Percentiles rank a stretch among this genome's conserved stretches.
Conservation (phyloP, 768 basidiomycete genomes). For the Suillus cothurnatus region DNA sequence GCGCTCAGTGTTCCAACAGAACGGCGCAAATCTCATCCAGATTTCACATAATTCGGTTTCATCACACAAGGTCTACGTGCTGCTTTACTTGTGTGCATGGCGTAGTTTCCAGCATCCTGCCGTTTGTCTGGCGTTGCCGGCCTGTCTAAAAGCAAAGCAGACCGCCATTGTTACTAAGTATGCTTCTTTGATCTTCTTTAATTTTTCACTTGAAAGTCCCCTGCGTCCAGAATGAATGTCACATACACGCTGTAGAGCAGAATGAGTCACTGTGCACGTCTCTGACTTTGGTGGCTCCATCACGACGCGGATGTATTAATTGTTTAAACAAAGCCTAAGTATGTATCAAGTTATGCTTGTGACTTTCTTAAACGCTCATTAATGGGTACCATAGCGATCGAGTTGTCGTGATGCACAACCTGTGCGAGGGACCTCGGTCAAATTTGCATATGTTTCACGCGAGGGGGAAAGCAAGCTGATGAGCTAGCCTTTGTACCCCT, state of each 20-base stretch:
- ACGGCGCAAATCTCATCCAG: neutral
- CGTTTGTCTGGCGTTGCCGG: neutral
- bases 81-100: neutral
- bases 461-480: neutral
- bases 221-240: neutral
- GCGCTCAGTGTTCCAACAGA: neutral
- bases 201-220: slow-evolving; percentile 1
- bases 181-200: slow-evolving; percentile 8
- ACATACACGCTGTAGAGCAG: neutral
- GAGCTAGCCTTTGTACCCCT: neutral
- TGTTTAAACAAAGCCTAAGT: slow-evolving; percentile 4
- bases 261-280: neutral
- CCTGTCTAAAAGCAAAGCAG: slow-evolving; percentile 4
- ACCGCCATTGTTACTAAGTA: neutral
- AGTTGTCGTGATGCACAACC: neutral
- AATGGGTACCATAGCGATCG: slow-evolving; percentile 6
- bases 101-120: neutral
- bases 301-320: neutral
- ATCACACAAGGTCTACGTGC: slow-evolving; percentile 1
- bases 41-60: slow-evolving; percentile 1
- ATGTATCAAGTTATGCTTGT: neutral
- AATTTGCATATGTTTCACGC: neutral
- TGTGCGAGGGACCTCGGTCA: slow-evolving; percentile 1
- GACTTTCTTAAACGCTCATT: slow-evolving; percentile 2
- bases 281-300: neutral